Conservation (phyloP, 805 yeast species). For the Wickerhamomyces bisporus region DNA sequence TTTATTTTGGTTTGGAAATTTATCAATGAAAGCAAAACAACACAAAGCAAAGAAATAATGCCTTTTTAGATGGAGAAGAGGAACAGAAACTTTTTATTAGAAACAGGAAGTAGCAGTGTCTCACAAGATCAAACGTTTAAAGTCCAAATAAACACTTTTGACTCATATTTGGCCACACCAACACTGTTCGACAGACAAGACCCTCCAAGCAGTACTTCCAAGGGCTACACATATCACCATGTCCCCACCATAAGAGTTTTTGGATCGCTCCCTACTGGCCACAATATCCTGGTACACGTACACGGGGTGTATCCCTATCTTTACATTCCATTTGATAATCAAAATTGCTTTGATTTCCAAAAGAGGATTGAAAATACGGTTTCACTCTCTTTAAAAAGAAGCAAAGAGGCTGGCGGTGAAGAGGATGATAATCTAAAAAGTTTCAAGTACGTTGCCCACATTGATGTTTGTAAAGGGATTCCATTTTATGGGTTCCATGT, state of each 20-base stretch:
- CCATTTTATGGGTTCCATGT: slow-evolving; percentile 83
- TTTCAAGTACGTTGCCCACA: slow-evolving; percentile 48
- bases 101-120: background rate
- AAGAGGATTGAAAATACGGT: slow-evolving; percentile 40
- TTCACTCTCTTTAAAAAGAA: slow-evolving; percentile 32
- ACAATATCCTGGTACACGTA: slow-evolving; percentile 59
- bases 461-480: slow-evolving; percentile 62
- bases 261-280: slow-evolving; percentile 63
- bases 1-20: too few relatives aligned
- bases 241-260: slow-evolving; percentile 78
- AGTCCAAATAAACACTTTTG: slow-evolving; percentile 59
- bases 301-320: slow-evolving; percentile 86
- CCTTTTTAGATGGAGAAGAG: slow-evolving; percentile 4
- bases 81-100: slow-evolving; percentile 1
- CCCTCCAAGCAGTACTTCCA: slow-evolving; percentile 20
- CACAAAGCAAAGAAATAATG: background rate
- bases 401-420: slow-evolving; percentile 3
- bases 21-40: too few relatives aligned
- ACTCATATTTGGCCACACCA: slow-evolving; percentile 59
- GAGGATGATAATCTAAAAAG: slow-evolving; percentile 6
- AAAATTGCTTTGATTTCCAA: slow-evolving; percentile 36
- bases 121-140: slow-evolving; percentile 11
- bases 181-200: slow-evolving; percentile 42
- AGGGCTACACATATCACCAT: slow-evolving; percentile 28
- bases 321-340: slow-evolving; percentile 56